Percentiles rank a stretch among this genome's conserved stretches.
phyloP scores from a whole-genome alignment of 2,329 filamentous ascomycete species.

The Botrytis porri region DNA sequence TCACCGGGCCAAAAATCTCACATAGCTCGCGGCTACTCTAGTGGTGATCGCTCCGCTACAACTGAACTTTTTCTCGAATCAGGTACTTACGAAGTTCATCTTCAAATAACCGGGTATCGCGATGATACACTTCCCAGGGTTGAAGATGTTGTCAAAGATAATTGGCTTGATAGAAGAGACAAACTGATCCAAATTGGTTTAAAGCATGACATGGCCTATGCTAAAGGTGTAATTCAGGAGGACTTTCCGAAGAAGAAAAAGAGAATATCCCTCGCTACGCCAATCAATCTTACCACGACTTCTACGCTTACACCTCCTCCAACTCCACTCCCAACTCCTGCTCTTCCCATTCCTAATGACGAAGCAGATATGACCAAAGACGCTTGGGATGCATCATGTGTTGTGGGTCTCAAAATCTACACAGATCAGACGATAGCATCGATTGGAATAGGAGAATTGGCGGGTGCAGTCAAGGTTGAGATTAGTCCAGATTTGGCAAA shows the following conservation, averaged over 20 bases:
- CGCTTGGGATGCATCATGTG: constrained; percentile 2
- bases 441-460: not conserved
- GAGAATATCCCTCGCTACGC: not conserved
- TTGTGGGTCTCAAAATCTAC: constrained; percentile 7
- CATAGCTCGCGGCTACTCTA: constrained; percentile 46
- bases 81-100: constrained; percentile 53
- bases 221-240: constrained; percentile 45
- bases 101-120: constrained; percentile 51
- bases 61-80: constrained; percentile 55
- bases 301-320: not conserved
- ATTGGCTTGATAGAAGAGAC: constrained; percentile 48
- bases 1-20: constrained; percentile 51
- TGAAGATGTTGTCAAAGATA: constrained; percentile 47
- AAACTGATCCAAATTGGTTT: constrained; percentile 56
- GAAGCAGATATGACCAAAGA: not conserved
- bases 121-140: constrained; percentile 43
- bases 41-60: constrained; percentile 53
- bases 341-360: not conserved
- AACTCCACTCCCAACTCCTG: not conserved
- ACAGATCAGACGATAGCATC: not conserved
- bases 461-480: not conserved
- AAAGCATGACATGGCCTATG: constrained; percentile 56
- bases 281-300: not conserved
- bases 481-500: not conserved
- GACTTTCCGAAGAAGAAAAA: not conserved